Evolutionary conservation across 2,329 filamentous ascomycete species (phyloP), one percentile per base, ranked within the genome.

Genomic region (Didymella pinodella): DNA sequence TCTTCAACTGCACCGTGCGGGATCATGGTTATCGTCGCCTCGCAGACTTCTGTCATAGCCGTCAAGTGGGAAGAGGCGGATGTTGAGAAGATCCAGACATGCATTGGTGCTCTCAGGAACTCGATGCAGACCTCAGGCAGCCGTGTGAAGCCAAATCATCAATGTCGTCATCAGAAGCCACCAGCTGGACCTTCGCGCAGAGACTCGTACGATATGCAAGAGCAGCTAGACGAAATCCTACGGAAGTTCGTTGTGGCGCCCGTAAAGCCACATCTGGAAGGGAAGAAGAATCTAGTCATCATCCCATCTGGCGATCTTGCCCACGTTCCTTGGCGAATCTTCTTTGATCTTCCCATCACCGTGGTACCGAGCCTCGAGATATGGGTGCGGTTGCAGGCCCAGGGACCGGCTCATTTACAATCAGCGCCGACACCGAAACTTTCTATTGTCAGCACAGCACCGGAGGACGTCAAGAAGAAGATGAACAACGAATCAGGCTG

Each of bases 301-400:
- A 16, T 52, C 3, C 49, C 49, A 3, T 52, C 49, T 7, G 49
- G 49, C 3, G 49, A 52, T 28, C 49, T 52, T 4, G 49, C 31
- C 11, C 49, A 52, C 22, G 40, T 52, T 2, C 49, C 49, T 10
- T 52, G 49, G 49, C 40, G 29, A 4, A 28, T 52, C 28, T 52
- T 45, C 40, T 52, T 52, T 18, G 49, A 45, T 22, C 4, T 52
- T 8, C 49, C 49, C 1, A 38, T 36, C 7, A 52, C 40, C 2
- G 49, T 52, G 6, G 49, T 52, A 16, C 40, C 40, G 0, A 52
- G 49, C 29, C 49, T 52, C 5, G 18, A 31, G n/a, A 52, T 52
- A 10, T 45, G 49, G 49, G 31, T 22, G 5, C 26, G 40, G 10
- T 20, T 38, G 11, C 12, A 14, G n/a, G 11, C 20, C 28, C 29